Percentiles rank a stretch among this genome's conserved stretches.
Evolutionary conservation across 495 filamentous ascomycete species (phyloP).

Genomic region (Hypomontagnella submonticulosa): DNA sequence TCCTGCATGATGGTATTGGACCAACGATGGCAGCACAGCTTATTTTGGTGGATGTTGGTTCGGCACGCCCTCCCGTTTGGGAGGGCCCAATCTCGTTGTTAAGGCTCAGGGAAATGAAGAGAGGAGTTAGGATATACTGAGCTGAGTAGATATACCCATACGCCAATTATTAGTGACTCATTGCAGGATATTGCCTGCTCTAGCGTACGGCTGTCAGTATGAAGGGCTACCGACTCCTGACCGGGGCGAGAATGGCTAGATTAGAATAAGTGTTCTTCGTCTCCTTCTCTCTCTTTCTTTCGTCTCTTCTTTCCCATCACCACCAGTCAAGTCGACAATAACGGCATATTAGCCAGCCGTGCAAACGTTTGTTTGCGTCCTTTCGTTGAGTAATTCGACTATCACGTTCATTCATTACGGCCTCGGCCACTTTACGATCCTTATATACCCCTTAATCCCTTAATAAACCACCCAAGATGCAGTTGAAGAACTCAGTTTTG

Average conservation of each 20-base stretch:
- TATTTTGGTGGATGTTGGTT: conserved; percentile 13
- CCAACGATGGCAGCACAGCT: conserved; percentile 5
- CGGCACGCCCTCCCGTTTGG: conserved; percentile 30
- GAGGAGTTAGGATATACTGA: neutral
- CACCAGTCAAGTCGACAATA: conserved; percentile 50
- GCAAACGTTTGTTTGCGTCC: conserved; percentile 60
- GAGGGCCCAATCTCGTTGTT: conserved; percentile 11
- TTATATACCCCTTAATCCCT: conserved; percentile 39
- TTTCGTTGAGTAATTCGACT: conserved; percentile 53
- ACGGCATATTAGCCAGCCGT: conserved; percentile 53
- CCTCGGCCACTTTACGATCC: conserved; percentile 48
- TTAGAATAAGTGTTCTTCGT: conserved; percentile 20
- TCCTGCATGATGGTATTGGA: conserved; percentile 8
- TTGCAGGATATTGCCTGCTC: conserved; percentile 15
- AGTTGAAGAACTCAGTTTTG: conserved; percentile 48
- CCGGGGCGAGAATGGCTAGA: conserved; percentile 10
- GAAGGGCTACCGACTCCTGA: conserved; percentile 7
- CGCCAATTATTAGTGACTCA: conserved; percentile 21
- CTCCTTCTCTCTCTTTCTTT: conserved; percentile 21
- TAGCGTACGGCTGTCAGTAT: conserved; percentile 19
- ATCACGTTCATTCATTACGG: conserved; percentile 50
- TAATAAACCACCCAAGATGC: conserved; percentile 49
- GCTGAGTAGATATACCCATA: neutral
- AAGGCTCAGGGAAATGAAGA: conserved; percentile 28
- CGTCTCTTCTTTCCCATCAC: conserved; percentile 32